phyloP scores from a whole-genome alignment of 208 protist genomes.

The Kentomonas sorsogonicus region DNA sequence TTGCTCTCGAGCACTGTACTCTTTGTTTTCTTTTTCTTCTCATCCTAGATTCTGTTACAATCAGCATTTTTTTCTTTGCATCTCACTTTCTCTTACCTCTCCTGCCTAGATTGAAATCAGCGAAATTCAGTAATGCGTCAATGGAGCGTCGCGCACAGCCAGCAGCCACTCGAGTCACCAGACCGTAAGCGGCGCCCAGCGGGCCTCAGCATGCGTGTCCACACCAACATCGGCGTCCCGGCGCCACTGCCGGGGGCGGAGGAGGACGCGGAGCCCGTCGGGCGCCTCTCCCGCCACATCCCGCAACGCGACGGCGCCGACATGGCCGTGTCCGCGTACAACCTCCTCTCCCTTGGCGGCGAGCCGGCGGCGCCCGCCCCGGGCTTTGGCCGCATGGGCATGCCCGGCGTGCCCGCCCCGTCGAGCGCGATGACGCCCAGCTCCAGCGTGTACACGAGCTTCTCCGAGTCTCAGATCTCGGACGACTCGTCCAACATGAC shows the following conservation, averaged over 20 bases:
- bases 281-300: constrained; percentile 78
- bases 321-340: constrained; percentile 73
- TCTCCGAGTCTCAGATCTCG: constrained; percentile 74
- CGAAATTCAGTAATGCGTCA: constrained; percentile 5
- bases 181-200: too few species aligned
- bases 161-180: not conserved
- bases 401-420: constrained; percentile 1
- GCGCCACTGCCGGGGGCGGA: constrained; percentile 3
- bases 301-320: constrained; percentile 76
- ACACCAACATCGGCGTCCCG: not conserved
- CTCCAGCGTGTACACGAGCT: constrained; percentile 45
- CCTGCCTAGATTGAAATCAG: not conserved
- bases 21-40: not conserved
- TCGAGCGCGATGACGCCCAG: constrained; percentile 16
- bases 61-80: not conserved
- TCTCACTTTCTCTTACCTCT: not conserved
- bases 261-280: constrained; percentile 34
- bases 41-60: not conserved
- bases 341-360: constrained; percentile 44
- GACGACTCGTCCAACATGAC: constrained; percentile 78
- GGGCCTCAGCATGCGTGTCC: not conserved
- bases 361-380: not conserved
- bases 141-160: constrained; percentile 3
- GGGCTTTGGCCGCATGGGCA: too few species aligned
- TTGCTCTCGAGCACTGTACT: not conserved